Evolutionary conservation across 108 stramenopile genomes (phyloP).

Genomic region (Skeletonema menzelii): DNA sequence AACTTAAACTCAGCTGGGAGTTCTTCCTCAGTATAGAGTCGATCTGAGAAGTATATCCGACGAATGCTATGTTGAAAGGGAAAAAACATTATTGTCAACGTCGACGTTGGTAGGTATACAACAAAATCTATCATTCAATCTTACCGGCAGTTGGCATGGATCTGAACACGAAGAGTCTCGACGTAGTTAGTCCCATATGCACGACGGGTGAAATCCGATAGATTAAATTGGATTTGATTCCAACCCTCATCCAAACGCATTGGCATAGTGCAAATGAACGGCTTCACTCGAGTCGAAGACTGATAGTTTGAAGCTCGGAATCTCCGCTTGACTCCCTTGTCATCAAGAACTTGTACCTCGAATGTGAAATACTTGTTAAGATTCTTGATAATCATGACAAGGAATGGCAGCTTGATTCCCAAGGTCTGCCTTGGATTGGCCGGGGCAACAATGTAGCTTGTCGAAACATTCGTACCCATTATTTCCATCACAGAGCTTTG

Average conservation of each 20-base stretch:
- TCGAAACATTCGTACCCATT: constrained; percentile 91
- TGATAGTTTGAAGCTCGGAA: constrained; percentile 94
- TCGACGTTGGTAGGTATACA: neutral
- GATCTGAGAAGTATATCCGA: constrained; percentile 90
- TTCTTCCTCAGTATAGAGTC: constrained; percentile 90
- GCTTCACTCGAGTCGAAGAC: constrained; percentile 90
- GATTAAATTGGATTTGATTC: constrained; percentile 96
- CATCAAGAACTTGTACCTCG: constrained; percentile 93
- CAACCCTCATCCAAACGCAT: constrained; percentile 94
- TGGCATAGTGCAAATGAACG: constrained; percentile 95
- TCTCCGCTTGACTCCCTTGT: constrained; percentile 85
- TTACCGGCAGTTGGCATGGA: constrained; percentile 89
- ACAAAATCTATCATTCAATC: neutral
- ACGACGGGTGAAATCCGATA: constrained; percentile 90
- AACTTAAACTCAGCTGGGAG: constrained; percentile 89
- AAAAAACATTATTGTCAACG: neutral
- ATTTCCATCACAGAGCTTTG: constrained; percentile 93
- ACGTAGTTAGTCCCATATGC: constrained; percentile 95
- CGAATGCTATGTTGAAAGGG: constrained; percentile 44
- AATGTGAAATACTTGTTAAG: constrained; percentile 95
- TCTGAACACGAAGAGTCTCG: constrained; percentile 91
- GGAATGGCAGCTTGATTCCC: constrained; percentile 91
- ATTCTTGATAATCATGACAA: constrained; percentile 95
- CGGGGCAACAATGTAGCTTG: constrained; percentile 90
- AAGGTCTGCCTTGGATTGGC: constrained; percentile 84